Percentiles rank a stretch among this genome's conserved stretches.
These are phyloP conservation scores for Spathaspora passalidarum DNA, from an alignment of 805 yeast genomes.

Conservation along the genomic window DNA sequence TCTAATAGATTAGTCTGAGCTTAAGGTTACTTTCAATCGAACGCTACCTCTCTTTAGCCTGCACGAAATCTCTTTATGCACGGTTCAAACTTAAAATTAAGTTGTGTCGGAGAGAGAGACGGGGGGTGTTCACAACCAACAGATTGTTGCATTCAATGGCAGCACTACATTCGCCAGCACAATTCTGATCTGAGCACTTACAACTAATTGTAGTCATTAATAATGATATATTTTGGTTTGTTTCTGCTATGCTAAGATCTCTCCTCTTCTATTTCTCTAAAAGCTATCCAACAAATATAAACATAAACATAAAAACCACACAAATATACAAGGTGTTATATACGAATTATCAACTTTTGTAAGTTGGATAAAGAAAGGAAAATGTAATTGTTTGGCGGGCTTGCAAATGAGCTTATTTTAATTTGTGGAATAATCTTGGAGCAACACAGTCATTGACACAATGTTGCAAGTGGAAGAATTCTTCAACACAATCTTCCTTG, in stretches of 20 bases:
- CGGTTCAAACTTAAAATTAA: too few relatives aligned
- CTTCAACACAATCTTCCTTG: slow-evolving; percentile 98
- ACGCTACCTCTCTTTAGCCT: too few relatives aligned
- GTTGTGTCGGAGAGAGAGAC: too few relatives aligned
- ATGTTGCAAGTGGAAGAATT: slow-evolving; percentile 94
- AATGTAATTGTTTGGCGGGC: not conserved
- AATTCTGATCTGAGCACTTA: too few relatives aligned
- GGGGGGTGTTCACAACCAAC: too few relatives aligned
- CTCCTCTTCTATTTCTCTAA: slow-evolving; percentile 1
- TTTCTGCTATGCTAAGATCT: not conserved
- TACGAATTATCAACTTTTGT: not conserved
- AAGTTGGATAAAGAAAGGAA: not conserved
- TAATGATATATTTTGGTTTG: not conserved
- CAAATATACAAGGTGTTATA: not conserved
- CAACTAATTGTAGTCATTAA: not conserved
- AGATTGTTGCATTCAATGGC: not conserved
- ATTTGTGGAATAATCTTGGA: slow-evolving; percentile 82
- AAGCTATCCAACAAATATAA: slow-evolving; percentile 2
- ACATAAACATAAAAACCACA: not conserved
- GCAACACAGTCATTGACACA: slow-evolving; percentile 89
- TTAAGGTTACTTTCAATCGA: too few relatives aligned
- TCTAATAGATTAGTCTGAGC: too few relatives aligned
- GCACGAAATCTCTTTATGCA: too few relatives aligned
- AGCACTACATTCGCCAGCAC: not conserved
- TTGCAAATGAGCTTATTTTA: slow-evolving; percentile 50